These are phyloP conservation scores for Tricholoma hemisulphureum DNA, from an alignment of 768 basidiomycete species.

Conservation along the genomic window DNA sequence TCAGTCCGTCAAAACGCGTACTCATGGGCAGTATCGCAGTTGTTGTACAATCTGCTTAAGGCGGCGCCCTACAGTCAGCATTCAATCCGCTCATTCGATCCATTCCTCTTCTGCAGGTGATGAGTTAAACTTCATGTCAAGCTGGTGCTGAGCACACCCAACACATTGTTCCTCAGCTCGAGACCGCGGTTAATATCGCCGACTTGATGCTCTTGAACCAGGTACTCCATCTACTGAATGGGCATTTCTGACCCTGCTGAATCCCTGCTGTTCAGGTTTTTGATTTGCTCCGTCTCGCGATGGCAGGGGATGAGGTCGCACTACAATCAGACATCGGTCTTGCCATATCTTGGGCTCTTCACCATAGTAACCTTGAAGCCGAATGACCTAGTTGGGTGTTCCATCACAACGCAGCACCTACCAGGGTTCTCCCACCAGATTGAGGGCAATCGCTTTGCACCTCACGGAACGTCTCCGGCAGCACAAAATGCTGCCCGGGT, in stretches of 20 bases:
- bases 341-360: constrained; percentile 7
- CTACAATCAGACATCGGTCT: constrained; percentile 6
- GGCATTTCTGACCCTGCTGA: neutral
- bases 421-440: constrained; percentile 6
- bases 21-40: neutral
- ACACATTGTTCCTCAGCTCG: constrained; percentile 1
- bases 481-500: constrained; percentile 5
- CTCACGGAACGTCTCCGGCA: constrained; percentile 3
- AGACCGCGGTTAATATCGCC: constrained; percentile 5
- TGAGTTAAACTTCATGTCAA: neutral
- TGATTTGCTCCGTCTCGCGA: constrained; percentile 1
- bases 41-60: neutral
- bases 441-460: neutral
- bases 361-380: constrained; percentile 8
- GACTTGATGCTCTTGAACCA: constrained; percentile 8
- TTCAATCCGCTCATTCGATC: neutral
- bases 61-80: neutral
- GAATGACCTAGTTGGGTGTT: constrained; percentile 2
- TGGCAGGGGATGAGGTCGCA: neutral
- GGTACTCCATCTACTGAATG: constrained; percentile 1
- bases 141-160: neutral
- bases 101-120: neutral
- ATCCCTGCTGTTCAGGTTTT: constrained; percentile 6
- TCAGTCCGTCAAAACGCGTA: neutral
- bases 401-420: constrained; percentile 2